Evolutionary conservation across 352 stramenopile species (phyloP), one percentile per base, ranked within the genome.

Genomic region (Phytopythium vexans): DNA sequence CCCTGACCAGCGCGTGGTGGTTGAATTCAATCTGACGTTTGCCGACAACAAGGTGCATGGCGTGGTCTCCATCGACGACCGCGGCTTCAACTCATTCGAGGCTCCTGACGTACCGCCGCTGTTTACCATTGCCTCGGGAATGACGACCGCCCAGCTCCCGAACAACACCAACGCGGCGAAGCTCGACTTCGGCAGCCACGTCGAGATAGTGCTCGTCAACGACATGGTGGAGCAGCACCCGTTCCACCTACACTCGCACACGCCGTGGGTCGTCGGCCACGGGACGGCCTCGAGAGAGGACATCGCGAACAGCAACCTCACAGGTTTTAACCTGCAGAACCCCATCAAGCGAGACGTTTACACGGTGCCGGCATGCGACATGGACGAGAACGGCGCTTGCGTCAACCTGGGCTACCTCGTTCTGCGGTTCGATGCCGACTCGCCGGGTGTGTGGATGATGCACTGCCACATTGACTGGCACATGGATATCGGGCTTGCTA

Each of bases 151-250:
- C 49, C 60, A 72, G 2, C 56, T 81, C 0, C 71, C 71, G 5
- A 50, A 35, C 8, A 75, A 43, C 7, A 55, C 67, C 41, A 76
- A 70, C 46, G 65, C 58, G 0, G 50, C 58, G 34, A 62, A 54
- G 9, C 32, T 74, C 6, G 65, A 63, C 9, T 31, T 64, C 44
- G 60, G 66, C 27, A 56, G 66, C 34, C 71, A 75, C 48, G 57
- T 77, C 3, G 67, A 80, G 54, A 60, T 80, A 10, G 63, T 75
- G 3, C 46, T 80, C 4, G 57, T 77, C 11, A 81, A 81, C 41
- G 49, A 70, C 43, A 73, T 60, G 9, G 54, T 56, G 0, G 68
- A 68, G n/a, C 58, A 77, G n/a, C 68, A 81, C 39, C 71, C 71
- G 46, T 77, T 81, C 53, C 71, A 81, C 55, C 40, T 71, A 37